Percentiles rank a stretch among this genome's conserved stretches.
phyloP scores from a whole-genome alignment of 805 yeast species.

The Candida boleticola region DNA sequence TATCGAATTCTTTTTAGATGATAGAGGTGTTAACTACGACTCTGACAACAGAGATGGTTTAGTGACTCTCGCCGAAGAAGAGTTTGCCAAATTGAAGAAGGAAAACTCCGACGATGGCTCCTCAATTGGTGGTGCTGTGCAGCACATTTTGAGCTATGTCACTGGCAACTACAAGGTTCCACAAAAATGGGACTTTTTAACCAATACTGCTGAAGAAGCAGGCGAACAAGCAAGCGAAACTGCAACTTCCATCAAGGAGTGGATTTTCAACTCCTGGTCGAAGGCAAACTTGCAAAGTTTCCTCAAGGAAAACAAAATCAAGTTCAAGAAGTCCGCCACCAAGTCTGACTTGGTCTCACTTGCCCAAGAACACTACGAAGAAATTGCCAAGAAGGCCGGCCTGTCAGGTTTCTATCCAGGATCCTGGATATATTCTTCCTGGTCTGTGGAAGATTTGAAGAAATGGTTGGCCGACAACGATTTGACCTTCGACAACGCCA shows the following conservation, averaged over 20 bases:
- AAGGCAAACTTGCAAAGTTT: slow-evolving; percentile 27
- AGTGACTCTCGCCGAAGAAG: slow-evolving; percentile 22
- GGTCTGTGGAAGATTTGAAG: slow-evolving; percentile 51
- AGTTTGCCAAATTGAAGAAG: slow-evolving; percentile 20
- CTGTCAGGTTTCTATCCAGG: slow-evolving; percentile 49
- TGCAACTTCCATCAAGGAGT: slow-evolving; percentile 23
- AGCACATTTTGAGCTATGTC: slow-evolving; percentile 14
- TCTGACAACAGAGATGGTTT: slow-evolving; percentile 20
- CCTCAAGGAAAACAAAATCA: slow-evolving; percentile 28
- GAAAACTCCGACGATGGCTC: slow-evolving; percentile 5
- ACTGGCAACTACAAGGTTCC: slow-evolving; percentile 12
- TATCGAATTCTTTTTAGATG: slow-evolving; percentile 25
- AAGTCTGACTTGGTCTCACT: slow-evolving; percentile 41
- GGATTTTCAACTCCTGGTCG: slow-evolving; percentile 53
- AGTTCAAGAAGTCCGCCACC: slow-evolving; percentile 19
- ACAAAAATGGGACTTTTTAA: slow-evolving; percentile 15
- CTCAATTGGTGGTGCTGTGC: slow-evolving; percentile 11
- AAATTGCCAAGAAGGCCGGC: slow-evolving; percentile 32
- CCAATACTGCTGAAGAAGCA: slow-evolving; percentile 6
- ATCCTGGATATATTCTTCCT: slow-evolving; percentile 49
- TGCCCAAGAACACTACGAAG: slow-evolving; percentile 41
- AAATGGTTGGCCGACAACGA: slow-evolving; percentile 49
- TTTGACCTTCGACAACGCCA: slow-evolving; percentile 23
- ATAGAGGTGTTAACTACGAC: slow-evolving; percentile 22
- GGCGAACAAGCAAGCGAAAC: slow-evolving; percentile 4